Conservation (phyloP, 345 rosid genomes). For the Moricandia arvensis region DNA sequence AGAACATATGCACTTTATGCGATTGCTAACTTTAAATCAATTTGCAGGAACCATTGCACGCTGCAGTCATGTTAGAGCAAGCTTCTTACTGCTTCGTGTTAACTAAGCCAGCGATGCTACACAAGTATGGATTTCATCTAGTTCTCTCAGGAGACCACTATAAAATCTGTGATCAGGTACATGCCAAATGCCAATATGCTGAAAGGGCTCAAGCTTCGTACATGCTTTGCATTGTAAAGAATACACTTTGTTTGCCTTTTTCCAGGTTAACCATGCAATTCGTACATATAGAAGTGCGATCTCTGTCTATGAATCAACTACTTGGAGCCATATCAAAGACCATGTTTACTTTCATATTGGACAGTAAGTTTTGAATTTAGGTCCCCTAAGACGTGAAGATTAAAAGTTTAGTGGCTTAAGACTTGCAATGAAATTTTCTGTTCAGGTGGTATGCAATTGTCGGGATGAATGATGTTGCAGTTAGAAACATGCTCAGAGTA, state of each 20-base stretch:
- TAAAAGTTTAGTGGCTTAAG: conserved; percentile 9
- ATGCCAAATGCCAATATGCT: conserved; percentile 19
- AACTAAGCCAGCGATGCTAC: conserved; percentile 84
- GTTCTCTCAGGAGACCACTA: conserved; percentile 96
- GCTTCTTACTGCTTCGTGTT: conserved; percentile 94
- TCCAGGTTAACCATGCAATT: conserved; percentile 91
- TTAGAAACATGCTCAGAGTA: conserved; percentile 72
- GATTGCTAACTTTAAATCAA: conserved; percentile 26
- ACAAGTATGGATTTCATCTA: conserved; percentile 96
- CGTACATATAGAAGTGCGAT: conserved; percentile 82
- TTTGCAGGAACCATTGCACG: conserved; percentile 77
- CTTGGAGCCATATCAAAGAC: conserved; percentile 92
- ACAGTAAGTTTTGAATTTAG: conserved; percentile 62
- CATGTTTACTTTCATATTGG: conserved; percentile 94
- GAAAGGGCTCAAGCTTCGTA: conserved; percentile 14
- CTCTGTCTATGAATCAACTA: conserved; percentile 78
- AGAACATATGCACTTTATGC: neutral
- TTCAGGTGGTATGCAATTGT: conserved; percentile 88
- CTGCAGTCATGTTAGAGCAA: conserved; percentile 99
- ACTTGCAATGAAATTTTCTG: conserved; percentile 25
- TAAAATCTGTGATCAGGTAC: conserved; percentile 94
- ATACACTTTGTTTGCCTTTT: conserved; percentile 22
- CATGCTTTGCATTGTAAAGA: conserved; percentile 31
- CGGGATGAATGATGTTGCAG: conserved; percentile 90
- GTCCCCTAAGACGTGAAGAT: conserved; percentile 5